A percentile compares a stretch with the other conserved stretches of the same genome.
These are phyloP conservation scores for Plantago elongata DNA, from an alignment of 257 asterid genomes.

Conservation along the genomic window DNA sequence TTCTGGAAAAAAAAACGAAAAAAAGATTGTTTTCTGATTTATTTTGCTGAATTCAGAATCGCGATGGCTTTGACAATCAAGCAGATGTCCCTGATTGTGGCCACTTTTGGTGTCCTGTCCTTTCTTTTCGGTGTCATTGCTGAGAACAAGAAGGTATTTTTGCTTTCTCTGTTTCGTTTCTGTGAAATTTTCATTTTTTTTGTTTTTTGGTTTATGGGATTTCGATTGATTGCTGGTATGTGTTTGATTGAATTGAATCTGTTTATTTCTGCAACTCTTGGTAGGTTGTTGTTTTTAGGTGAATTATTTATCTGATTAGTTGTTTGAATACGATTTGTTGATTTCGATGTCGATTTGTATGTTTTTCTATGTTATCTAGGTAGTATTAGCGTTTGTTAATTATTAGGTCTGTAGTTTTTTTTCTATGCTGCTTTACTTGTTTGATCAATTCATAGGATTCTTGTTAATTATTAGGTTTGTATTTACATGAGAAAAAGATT, in stretches of 20 bases:
- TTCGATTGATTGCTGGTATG: neutral
- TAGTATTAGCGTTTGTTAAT: neutral
- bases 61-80: constrained; percentile 51
- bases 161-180: constrained; percentile 1
- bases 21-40: neutral
- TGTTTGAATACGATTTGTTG: too few relatives aligned
- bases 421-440: neutral
- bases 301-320: too few relatives aligned
- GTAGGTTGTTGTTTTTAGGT: too few relatives aligned
- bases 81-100: constrained; percentile 46
- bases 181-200: neutral
- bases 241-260: too few relatives aligned
- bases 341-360: neutral
- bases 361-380: neutral
- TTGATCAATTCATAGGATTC: neutral
- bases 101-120: constrained; percentile 49
- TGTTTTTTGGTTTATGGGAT: neutral
- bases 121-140: constrained; percentile 56
- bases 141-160: constrained; percentile 63
- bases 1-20: too few relatives aligned
- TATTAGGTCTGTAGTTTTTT: neutral
- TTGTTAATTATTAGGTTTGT: neutral
- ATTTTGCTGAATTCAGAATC: constrained; percentile 23
- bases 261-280: too few relatives aligned
- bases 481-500: too few relatives aligned